phyloP scores from a whole-genome alignment of 331 rosid species.

The Acacia concinna region DNA sequence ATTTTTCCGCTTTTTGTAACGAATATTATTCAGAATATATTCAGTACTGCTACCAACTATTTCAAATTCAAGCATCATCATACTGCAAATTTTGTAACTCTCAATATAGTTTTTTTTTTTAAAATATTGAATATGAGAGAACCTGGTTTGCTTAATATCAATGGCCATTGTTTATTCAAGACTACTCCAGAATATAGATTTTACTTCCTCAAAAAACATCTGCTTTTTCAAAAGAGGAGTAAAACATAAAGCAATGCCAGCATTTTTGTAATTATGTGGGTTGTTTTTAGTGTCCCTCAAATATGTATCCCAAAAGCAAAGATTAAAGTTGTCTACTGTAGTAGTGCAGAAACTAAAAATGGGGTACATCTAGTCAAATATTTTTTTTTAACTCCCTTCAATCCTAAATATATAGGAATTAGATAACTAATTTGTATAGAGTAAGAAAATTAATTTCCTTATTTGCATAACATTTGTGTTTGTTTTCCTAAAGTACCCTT shows the following conservation, averaged over 20 bases:
- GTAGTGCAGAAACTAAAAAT: no score
- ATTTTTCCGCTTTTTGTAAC: not conserved
- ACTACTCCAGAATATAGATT: no score
- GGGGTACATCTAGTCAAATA: not conserved
- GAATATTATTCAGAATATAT: not conserved
- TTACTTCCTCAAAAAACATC: no score
- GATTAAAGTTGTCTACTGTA: no score
- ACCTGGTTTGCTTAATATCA: not conserved
- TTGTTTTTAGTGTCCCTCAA: no score
- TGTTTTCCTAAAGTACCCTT: not conserved
- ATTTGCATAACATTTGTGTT: not conserved
- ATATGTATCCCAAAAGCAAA: no score
- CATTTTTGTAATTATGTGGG: no score
- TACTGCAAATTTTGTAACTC: not conserved
- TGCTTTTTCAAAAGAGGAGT: no score
- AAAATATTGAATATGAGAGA: not conserved
- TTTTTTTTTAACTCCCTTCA: not conserved
- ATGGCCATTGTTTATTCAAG: not conserved
- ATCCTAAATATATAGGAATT: not conserved
- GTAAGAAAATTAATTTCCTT: no score
- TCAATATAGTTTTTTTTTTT: not conserved
- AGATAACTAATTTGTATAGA: not conserved
- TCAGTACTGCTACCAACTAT: not conserved
- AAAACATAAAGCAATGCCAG: no score
- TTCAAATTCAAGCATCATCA: not conserved